Evolutionary conservation across 192 early-diverging fungal species (phyloP), one percentile per base, ranked within the genome.

Genomic region (Radiomyces spectabilis): DNA sequence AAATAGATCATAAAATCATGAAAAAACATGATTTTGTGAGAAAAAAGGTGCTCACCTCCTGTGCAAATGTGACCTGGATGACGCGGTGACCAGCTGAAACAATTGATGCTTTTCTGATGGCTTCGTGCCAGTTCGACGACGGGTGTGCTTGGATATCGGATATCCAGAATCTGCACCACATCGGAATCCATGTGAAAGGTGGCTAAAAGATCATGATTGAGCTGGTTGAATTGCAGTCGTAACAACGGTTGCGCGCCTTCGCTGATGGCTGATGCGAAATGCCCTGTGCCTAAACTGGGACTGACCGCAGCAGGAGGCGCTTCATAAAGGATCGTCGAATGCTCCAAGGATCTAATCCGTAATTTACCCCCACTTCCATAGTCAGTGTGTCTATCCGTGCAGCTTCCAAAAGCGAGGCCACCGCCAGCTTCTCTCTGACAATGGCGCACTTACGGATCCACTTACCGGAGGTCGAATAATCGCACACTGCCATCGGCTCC

Each of bases 311-410:
- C 58, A 0, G 74, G 52, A 1, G 79, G 76, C 2, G 90, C 82
- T 70, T 98, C 94, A 67, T 97, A 98, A 40, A 98, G 69, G 50
- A 98, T 97, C 5, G 96, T 97, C 9, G 91, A 95, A 69, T 97
- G 95, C 42, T 95, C 93, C n/a, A 98, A 74, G 18, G 88, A 71
- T 41, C 96, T 86, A 49, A 43, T 0, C 1, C 37, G 3, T 22
- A 50, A 31, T 12, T 29, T 56, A 19, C 18, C 2, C 19, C 15
- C 21, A 35, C n/a, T 24, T 8, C 2, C 18, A 16, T 5, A n/a
- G n/a, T n/a, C n/a, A n/a, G n/a, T n/a, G n/a, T n/a, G n/a, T n/a
- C n/a, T n/a, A n/a, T n/a, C n/a, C n/a, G n/a, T n/a, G n/a, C n/a
- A n/a, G n/a, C n/a, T n/a, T n/a, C n/a, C n/a, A n/a, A n/a, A n/a